Evolutionary conservation across 768 basidiomycete species (phyloP), one percentile per base, ranked within the genome.

Genomic region (Russula griseocarnosa): DNA sequence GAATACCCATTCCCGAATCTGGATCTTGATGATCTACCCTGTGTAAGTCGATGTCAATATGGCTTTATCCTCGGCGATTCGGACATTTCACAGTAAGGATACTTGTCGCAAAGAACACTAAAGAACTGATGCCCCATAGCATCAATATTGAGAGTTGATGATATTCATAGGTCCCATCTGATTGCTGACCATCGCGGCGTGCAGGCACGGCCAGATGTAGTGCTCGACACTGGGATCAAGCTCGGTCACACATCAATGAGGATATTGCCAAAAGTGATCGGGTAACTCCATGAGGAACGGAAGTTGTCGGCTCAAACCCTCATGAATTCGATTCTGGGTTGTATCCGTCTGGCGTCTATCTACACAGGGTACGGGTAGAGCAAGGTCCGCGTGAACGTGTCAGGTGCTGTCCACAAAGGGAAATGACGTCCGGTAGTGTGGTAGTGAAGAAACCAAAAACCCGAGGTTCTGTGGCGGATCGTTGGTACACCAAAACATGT

Each of bases 381-480:
- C 40, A 56, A 50, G 24, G 54, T 56, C 59, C 55, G 64, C 64
- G 24, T 65, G 59, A 50, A 52, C 30, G 36, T 13, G 50, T 56
- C 42, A 61, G 49, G 60, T 52, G 32, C 56, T 9, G 38, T 28
- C 49, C 55, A 18, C 26, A 42, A 61, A 52, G 44, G 64, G 34
- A 52, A 44, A 26, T 46, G n/a, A 42, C 54, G 22, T 34, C 55
- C 54, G 40, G 47, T 22, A 5, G 46, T 51, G 18, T 36, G 55
- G 16, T 46, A 51, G 22, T 52, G 51, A 65, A 61, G 59, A 56
- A 24, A 51, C 49, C 54, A 55, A 65, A 52, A 52, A 46, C 20
- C 13, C 30, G 22, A 56, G 24, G 42, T 36, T 44, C 26, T 50
- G 64, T 36, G 49, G 64, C 60, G 60, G 40, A 26, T 47, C 38